Evolutionary conservation across 1,284 basidiomycete genomes (phyloP).

Genomic region (Cryptococcus sp.): DNA sequence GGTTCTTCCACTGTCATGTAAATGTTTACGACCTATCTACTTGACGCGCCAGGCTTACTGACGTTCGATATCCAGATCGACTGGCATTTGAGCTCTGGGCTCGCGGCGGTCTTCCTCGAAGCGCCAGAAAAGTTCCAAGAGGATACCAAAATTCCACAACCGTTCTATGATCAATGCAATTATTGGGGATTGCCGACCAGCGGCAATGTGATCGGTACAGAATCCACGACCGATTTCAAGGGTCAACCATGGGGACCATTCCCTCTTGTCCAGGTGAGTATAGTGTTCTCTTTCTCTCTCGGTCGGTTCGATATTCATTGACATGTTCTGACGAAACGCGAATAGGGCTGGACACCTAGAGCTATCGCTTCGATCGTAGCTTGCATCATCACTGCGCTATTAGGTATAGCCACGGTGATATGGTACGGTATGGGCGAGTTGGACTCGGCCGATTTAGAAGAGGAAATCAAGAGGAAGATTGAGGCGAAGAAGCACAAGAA

Average conservation of each 20-base stretch:
- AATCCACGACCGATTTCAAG: constrained; percentile 48
- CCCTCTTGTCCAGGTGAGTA: constrained; percentile 57
- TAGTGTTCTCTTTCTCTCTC: constrained; percentile 12
- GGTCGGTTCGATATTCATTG: not conserved
- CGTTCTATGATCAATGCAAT: constrained; percentile 67
- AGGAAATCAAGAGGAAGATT: constrained; percentile 57
- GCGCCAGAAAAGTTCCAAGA: constrained; percentile 49
- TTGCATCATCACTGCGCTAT: constrained; percentile 76
- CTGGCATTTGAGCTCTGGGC: constrained; percentile 51
- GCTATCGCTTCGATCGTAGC: constrained; percentile 84
- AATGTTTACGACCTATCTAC: constrained; percentile 4
- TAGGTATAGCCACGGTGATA: constrained; percentile 75
- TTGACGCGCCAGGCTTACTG: not conserved
- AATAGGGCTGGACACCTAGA: constrained; percentile 70
- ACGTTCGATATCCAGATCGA: constrained; percentile 32
- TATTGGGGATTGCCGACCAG: constrained; percentile 61
- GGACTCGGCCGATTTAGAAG: constrained; percentile 74
- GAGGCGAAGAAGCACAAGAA: constrained; percentile 12
- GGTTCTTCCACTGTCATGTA: constrained; percentile 55
- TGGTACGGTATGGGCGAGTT: constrained; percentile 78
- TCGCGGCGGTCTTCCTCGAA: constrained; percentile 54
- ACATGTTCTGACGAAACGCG: not conserved
- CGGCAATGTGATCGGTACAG: constrained; percentile 63
- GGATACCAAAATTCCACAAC: constrained; percentile 34
- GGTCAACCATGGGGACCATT: constrained; percentile 67